Conservation (phyloP, 805 yeast genomes). For the Schizosaccharomyces osmophilus region DNA sequence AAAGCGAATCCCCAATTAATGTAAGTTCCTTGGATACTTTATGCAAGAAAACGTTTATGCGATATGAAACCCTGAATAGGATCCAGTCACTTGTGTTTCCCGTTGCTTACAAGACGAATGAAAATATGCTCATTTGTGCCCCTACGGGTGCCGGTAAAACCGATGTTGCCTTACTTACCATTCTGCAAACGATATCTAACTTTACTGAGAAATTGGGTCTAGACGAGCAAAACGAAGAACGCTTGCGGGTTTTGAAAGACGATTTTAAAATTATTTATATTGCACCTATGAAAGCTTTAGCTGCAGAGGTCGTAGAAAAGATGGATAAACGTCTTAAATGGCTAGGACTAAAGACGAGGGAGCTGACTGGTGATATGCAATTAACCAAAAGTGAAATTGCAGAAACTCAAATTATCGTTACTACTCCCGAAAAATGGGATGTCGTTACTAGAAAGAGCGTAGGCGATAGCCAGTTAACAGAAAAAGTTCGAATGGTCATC, state of each 20-base stretch:
- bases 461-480: slow-evolving; percentile 67
- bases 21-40: slow-evolving; percentile 44
- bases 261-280: slow-evolving; percentile 80
- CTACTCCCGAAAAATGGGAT: slow-evolving; percentile 95
- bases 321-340: slow-evolving; percentile 52
- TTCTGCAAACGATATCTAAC: slow-evolving; percentile 57
- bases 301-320: slow-evolving; percentile 90
- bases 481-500: slow-evolving; percentile 61
- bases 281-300: slow-evolving; percentile 81
- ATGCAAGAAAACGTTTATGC: slow-evolving; percentile 64
- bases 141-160: slow-evolving; percentile 98
- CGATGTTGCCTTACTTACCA: slow-evolving; percentile 65
- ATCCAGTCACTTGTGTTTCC: slow-evolving; percentile 82
- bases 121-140: slow-evolving; percentile 87
- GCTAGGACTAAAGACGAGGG: slow-evolving; percentile 69
- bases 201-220: slow-evolving; percentile 20
- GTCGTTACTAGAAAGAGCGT: slow-evolving; percentile 83
- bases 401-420: slow-evolving; percentile 67
- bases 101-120: slow-evolving; percentile 77
- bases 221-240: slow-evolving; percentile 23
- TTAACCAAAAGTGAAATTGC: slow-evolving; percentile 54
- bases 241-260: slow-evolving; percentile 42
- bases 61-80: slow-evolving; percentile 52
- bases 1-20: slow-evolving; percentile 27
- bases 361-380: slow-evolving; percentile 90